Evolutionary conservation across 805 yeast species (phyloP), one percentile per base, ranked within the genome.

Genomic region (Cyberlindnera mississippiensis): DNA sequence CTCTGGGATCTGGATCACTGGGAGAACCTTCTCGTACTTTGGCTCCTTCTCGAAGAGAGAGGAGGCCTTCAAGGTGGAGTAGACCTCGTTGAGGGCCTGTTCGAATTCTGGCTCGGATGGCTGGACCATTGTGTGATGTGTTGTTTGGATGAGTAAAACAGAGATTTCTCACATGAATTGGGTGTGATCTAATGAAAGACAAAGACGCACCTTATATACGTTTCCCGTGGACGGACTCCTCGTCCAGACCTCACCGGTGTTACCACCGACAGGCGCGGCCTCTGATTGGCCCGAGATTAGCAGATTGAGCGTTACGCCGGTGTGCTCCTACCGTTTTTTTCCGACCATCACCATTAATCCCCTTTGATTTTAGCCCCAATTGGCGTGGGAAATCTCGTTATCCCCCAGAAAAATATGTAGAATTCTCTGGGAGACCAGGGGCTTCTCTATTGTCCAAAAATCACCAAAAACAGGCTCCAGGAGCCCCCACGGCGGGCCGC

Each of bases 41-140:
- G 99, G 99, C 65, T 85, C 81, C 71, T 86, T 77, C 56, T 77
- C 72, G 75, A 93, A 91, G 51, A 91, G 75, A 53, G 96, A 85
- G 34, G 98, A 91, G 70, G 86, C 95, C 69, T 85, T 80, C 59
- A 93, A 75, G 48, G 97, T 90, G 52, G 85, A 72, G 62, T 81
- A 78, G 60, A 91, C 80, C 78, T 91, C 99, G 71, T 85, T 76
- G 81, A 85, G 88, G 60, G 99, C 99, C 80, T 91, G 99, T 72
- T 90, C 90, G 75, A 91, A 91, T 82, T 91, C 99, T 57, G 99
- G 98, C 77, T 91, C 98, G 72, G 76, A 74, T 55, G 95, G 90
- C 68, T 79, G 80, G 73, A 76, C 86, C 88, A 82, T 80, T 69
- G 51, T 64, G 49, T 19, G 15, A 20, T 44, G 41, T 28, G 13